Base-by-base conservation (phyloP, 139 green algal species). In the Chlorella sp. region DNA sequence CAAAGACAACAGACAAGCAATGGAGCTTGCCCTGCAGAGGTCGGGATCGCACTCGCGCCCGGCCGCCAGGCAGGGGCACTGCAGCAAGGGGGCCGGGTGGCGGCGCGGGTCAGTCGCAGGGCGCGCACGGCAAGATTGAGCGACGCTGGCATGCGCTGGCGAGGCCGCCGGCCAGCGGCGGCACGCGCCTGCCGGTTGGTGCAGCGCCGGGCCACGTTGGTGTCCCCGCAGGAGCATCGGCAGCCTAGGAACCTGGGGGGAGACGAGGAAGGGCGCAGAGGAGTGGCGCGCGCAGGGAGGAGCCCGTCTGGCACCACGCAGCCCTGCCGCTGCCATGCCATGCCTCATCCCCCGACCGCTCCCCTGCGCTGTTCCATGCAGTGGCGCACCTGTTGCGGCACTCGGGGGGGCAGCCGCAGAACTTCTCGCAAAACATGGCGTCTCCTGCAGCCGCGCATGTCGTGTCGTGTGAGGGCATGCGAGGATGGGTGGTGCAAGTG, bases 1-100 rank as follows among this genome's bases (percentile, higher is more conserved):
- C n/a, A n/a, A n/a, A n/a, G n/a, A n/a, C n/a, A n/a, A n/a, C n/a
- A n/a, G n/a, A n/a, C n/a, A n/a, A n/a, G n/a, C n/a, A n/a, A n/a
- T 23, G 41, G 2, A 23, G 42, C 77, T 82, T 11, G 35, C 55
- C 42, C 75, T 74, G 79, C 93, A 97, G 17, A 98, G 68, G 67
- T 97, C 91, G 11, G 94, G 93, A 79, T 97, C 94, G 76, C 93
- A 98, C 82, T 98, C 93, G 8, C 90, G 67, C 17, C 83, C 83
- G 14, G 94, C 93, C 15, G 89, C 90, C 38, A 90, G 59, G 80
- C 94, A 98, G 60, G 94, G 87, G 82, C 94, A 98, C 42, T 33
- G 19, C n/a, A n/a, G n/a, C n/a, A n/a, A n/a, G n/a, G n/a, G n/a
- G n/a, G n/a, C n/a, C n/a, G n/a, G n/a, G n/a, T n/a, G n/a, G n/a